A percentile compares a stretch with the other conserved stretches of the same genome.
Conservation (phyloP, 2,329 filamentous ascomycete species). For the Diaporthe capsici region DNA sequence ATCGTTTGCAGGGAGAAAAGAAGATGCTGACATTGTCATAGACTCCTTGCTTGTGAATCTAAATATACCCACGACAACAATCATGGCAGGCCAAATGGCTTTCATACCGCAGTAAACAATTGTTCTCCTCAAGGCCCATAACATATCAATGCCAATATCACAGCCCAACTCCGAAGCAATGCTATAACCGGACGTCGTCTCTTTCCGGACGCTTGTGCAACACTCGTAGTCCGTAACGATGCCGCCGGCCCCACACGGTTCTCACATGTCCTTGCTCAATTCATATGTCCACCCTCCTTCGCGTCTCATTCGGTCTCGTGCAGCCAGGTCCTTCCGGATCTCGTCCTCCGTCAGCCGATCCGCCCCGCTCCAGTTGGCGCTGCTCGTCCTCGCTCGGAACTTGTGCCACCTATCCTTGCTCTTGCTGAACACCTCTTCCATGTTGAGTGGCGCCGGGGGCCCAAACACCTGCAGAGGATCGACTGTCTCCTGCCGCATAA, state of each 20-base stretch:
- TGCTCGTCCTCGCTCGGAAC: conserved; percentile 92
- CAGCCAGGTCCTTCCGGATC: conserved; percentile 83
- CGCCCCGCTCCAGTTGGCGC: conserved; percentile 90
- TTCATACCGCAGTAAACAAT: background rate
- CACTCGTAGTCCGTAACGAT: background rate
- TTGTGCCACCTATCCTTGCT: conserved; percentile 88
- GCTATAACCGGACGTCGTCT: conserved; percentile 11
- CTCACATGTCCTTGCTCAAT: conserved; percentile 62
- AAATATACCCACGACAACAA: conserved; percentile 20
- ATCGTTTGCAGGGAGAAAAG: conserved; percentile 17
- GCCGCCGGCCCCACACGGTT: conserved; percentile 29
- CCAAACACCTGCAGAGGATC: conserved; percentile 92
- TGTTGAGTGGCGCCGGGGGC: conserved; percentile 86
- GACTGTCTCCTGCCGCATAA: conserved; percentile 86
- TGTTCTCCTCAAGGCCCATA: background rate
- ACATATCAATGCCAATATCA: conserved; percentile 20
- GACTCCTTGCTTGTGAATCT: conserved; percentile 14
- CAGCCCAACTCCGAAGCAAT: conserved; percentile 33
- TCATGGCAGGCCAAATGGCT: background rate
- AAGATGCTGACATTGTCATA: conserved; percentile 20
- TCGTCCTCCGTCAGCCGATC: conserved; percentile 91
- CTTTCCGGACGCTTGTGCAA: background rate
- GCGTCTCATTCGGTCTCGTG: conserved; percentile 81
- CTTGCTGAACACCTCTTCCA: conserved; percentile 96
- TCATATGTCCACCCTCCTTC: conserved; percentile 90